Evolutionary conservation across 2,329 filamentous ascomycete genomes (phyloP).

Genomic region (Fusarium sp.): DNA sequence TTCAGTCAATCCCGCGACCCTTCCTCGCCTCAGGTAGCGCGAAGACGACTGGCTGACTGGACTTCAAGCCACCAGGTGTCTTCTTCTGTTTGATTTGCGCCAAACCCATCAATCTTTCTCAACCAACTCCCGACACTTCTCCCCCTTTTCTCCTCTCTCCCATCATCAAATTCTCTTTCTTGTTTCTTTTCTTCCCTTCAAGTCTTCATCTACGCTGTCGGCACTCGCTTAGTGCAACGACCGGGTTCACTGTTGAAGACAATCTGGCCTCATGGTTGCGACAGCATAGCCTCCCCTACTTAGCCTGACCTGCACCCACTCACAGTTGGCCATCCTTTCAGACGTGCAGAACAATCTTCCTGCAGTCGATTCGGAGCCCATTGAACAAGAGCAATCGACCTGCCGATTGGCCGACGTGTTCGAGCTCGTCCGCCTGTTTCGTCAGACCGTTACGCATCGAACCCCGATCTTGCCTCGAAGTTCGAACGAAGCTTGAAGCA

Average conservation of each 20-base stretch:
- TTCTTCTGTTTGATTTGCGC: constrained; percentile 46
- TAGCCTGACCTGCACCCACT: constrained; percentile 23
- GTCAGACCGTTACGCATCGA: constrained; percentile 4
- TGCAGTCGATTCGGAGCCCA: constrained; percentile 5
- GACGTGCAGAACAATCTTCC: constrained; percentile 16
- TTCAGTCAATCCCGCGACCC: constrained; percentile 43
- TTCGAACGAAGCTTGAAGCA: constrained; percentile 26
- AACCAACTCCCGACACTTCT: constrained; percentile 28
- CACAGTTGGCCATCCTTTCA: constrained; percentile 13
- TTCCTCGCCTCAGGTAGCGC: constrained; percentile 46
- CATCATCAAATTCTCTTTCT: constrained; percentile 20
- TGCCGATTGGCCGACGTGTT: constrained; percentile 9
- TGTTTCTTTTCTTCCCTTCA: constrained; percentile 2
- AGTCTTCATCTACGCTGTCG: constrained; percentile 13
- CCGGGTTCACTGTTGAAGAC: constrained; percentile 43
- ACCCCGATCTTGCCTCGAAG: constrained; percentile 22
- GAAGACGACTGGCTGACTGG: constrained; percentile 42
- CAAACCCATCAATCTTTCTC: constrained; percentile 34
- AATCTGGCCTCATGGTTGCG: constrained; percentile 50
- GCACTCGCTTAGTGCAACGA: constrained; percentile 31
- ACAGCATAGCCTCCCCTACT: constrained; percentile 33
- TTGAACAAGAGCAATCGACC: constrained; percentile 11
- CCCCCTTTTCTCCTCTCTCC: constrained; percentile 35
- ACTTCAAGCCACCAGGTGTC: constrained; percentile 51
- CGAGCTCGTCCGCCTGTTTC: constrained; percentile 16